Conservation (phyloP, 306 rosid species). For the Canavalia ensiformis region DNA sequence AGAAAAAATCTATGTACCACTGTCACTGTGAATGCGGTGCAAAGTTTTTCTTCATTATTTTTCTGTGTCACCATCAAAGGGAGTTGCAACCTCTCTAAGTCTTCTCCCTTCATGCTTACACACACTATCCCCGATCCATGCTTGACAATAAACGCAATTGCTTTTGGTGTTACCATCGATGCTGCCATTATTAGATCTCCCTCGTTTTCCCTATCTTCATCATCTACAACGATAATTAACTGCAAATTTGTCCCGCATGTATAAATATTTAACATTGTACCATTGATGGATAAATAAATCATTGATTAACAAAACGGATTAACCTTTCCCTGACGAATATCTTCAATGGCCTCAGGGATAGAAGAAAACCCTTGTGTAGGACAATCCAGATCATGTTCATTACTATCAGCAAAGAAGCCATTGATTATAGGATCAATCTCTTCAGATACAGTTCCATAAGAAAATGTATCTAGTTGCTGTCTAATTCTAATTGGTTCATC, state of each 20-base stretch:
- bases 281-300: neutral
- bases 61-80: conserved; percentile 53
- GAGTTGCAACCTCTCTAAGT: conserved; percentile 53
- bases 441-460: conserved; percentile 54
- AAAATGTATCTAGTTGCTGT: conserved; percentile 40
- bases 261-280: neutral
- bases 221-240: conserved; percentile 57
- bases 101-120: conserved; percentile 57
- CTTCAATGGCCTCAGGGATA: conserved; percentile 53
- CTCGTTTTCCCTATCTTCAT: conserved; percentile 59
- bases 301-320: neutral
- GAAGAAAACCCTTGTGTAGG: conserved; percentile 49
- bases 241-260: conserved; percentile 41
- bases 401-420: conserved; percentile 42
- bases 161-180: conserved; percentile 49
- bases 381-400: conserved; percentile 51
- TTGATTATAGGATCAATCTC: conserved; percentile 41
- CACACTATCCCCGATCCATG: conserved; percentile 57
- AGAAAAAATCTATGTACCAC: conserved; percentile 36
- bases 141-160: conserved; percentile 53
- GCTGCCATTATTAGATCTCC: conserved; percentile 59
- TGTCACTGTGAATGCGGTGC: conserved; percentile 55
- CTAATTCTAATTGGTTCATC: conserved; percentile 27
- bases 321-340: conserved; percentile 57
- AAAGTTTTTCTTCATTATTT: conserved; percentile 52